Evolutionary conservation across 2,329 filamentous ascomycete genomes (phyloP).

Genomic region (Pestalotiopsis sp.): DNA sequence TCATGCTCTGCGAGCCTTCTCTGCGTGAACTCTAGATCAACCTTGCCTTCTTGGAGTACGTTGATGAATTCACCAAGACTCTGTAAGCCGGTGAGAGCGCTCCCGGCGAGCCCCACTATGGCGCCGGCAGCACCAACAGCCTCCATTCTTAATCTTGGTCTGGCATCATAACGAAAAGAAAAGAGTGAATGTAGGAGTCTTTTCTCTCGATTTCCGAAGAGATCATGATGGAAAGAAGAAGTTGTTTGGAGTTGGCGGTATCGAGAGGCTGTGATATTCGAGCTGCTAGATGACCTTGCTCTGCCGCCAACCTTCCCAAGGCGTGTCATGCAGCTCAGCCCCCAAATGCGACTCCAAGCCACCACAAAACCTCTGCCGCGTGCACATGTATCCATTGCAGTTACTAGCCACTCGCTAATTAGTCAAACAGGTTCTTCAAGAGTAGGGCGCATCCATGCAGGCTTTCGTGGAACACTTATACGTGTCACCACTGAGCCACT

Average conservation of each 20-base stretch:
- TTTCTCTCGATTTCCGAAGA: neutral
- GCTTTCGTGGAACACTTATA: neutral
- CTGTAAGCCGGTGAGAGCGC: neutral
- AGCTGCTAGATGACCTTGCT: neutral
- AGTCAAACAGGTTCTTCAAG: neutral
- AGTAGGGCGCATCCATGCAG: neutral
- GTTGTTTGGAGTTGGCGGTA: neutral
- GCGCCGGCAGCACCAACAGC: neutral
- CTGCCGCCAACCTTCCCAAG: neutral
- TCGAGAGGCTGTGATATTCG: neutral
- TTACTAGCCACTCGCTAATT: neutral
- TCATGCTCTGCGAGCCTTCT: neutral
- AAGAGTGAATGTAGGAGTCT: neutral
- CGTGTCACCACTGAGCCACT: neutral
- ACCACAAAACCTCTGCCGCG: neutral
- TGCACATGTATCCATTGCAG: neutral
- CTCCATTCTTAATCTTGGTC: neutral
- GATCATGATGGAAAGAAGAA: neutral
- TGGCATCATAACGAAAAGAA: rapidly evolving
- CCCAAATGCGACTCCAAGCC: neutral
- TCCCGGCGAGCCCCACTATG: neutral
- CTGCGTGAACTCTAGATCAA: neutral
- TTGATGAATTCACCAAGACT: neutral
- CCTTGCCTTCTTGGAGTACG: neutral
- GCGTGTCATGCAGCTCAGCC: neutral